Evolutionary conservation across 225 moss, liverwort and hornwort species (phyloP).

Genomic region (Thuidium tamariscinum): DNA sequence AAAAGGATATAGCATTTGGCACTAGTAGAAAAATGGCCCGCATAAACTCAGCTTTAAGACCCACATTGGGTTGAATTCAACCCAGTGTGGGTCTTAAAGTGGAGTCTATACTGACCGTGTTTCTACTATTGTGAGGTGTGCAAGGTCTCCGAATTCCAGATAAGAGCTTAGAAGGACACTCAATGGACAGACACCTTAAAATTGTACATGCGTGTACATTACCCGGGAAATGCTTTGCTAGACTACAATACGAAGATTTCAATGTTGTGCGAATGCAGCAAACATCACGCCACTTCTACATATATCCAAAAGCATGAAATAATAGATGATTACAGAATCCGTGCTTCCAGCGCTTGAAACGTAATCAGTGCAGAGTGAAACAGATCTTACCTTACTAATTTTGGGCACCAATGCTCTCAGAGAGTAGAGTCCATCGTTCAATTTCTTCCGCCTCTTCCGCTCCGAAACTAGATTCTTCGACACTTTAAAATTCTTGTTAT

Average conservation of each 20-base stretch:
- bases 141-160: not conserved
- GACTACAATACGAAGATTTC: not conserved
- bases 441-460: conserved; percentile 45
- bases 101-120: not conserved
- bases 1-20: not conserved
- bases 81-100: not conserved
- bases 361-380: not conserved
- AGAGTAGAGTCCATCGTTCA: conserved; percentile 41
- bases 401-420: conserved; percentile 41
- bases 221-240: not conserved
- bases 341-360: not conserved
- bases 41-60: not conserved
- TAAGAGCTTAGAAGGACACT: not conserved
- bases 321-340: not conserved
- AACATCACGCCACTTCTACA: not conserved
- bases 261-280: not conserved
- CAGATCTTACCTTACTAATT: conserved; percentile 33
- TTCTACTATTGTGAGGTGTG: not conserved
- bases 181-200: not conserved
- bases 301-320: not conserved
- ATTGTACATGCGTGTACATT: not conserved
- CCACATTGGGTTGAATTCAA: not conserved
- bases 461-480: conserved; percentile 45
- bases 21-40: not conserved
- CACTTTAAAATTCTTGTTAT: not conserved